Base-by-base conservation (phyloP, 208 protist species). In the Trypanosoma scelopori region DNA sequence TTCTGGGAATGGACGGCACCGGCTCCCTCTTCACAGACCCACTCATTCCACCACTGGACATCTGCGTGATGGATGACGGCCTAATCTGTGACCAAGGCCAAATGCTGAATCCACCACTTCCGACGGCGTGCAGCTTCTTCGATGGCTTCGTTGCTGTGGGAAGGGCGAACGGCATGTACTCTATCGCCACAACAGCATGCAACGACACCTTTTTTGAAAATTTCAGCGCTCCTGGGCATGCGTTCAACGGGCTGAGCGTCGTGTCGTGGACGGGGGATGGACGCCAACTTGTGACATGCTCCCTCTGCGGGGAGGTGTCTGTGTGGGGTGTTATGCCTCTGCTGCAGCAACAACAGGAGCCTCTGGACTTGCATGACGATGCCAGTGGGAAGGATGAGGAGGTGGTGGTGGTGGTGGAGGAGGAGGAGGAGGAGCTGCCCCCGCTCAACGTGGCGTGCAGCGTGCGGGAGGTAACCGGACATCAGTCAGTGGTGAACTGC, bases 61-160 rank as follows among this genome's bases (percentile, higher is more conserved):
- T 76, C 37, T 37, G 50, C 22, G 35, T 85, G 9, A 47, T 71
- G 30, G 58, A 71, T 27, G 69, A 80, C 32, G 32, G 5, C 48
- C 69, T 76, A 47, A 46, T 35, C 12, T 28, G 61, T 18, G 20
- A 58, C 32, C 18, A 15, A 46, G 76, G 57, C 13, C 73, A 83
- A 57, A 20, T 94, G 23, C 65, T 94, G 25, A 94, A 94, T 58
- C 88, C 88, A 7, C 85, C 88, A 1, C 50, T 94, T 2, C 79
- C 84, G 18, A 91, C 74, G 27, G 84, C 78, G 61, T 83, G 76
- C 35, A 45, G 65, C 51, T 71, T 79, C 35, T 69, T 65, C 25
- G 55, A 56, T 4, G 35, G 56, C 1, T 64, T 58, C 18, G 22
- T 88, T 20, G 88, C 78, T 3, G 74, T 86, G 6, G 88, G 84